Base-by-base conservation (phyloP, 1,284 basidiomycete genomes). In the Pholiota adiposa region DNA sequence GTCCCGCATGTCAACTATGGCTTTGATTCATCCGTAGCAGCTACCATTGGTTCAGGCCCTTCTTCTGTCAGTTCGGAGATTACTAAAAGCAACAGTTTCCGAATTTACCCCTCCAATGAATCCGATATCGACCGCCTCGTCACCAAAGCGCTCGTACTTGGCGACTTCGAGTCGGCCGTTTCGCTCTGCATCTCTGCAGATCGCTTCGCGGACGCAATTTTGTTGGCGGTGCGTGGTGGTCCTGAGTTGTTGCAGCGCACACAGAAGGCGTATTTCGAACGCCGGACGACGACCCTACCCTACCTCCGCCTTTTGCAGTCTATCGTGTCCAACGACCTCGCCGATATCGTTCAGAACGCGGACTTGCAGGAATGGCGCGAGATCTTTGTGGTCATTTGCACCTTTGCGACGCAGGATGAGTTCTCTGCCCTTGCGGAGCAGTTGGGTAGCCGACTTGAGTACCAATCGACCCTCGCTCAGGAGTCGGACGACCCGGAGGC, bases 261-360 rank as follows among this genome's bases (percentile, higher is more conserved):
- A 0, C 96, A 98, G 71, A 94, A 94, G 74, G 90, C 92, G 0
- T 99, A 98, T 79, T 99, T 99, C 70, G 90, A 93, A 70, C 84
- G 88, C 54, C 86, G 88, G 61, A 93, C 92, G 3, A 82, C 87
- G 12, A 78, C 85, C 6, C 78, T 93, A 19, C 94, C 96, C 0
- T 98, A 98, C 77, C 85, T 98, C 23, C 93, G 97, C 34, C 84
- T 99, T 5, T 95, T 97, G 85, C 95, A 98, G 75, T 94, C 92
- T 23, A 95, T 99, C 69, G 94, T 98, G 60, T 92, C 90, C 54
- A 90, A 96, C 70, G 96, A 98, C 69, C 85, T 99, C 12, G 83
- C 87, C 41, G 95, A 97, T 76, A 89, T 98, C 59, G 95, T 97
- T 1, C 95, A 97, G 73, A 97, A 98, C 69, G 97, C 96, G 16